phyloP scores from a whole-genome alignment of 2,329 filamentous ascomycete genomes.

The Gyromitra esculenta region DNA sequence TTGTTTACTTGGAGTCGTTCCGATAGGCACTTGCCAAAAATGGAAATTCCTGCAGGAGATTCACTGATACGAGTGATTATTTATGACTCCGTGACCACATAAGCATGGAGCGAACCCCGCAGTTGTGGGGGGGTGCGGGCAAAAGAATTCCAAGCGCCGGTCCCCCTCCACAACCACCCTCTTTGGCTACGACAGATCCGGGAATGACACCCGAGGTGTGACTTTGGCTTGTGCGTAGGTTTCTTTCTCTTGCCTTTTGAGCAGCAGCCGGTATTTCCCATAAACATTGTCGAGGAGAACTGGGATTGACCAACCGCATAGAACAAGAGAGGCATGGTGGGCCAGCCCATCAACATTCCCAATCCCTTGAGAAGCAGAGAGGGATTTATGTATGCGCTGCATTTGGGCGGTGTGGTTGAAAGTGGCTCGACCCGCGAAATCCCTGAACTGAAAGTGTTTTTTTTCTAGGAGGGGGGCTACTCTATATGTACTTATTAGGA shows the following conservation, averaged over 20 bases:
- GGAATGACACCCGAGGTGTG: slow-evolving; percentile 43
- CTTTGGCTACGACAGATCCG: slow-evolving; percentile 34
- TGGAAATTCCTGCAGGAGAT: slow-evolving; percentile 30
- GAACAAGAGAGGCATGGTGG: neutral
- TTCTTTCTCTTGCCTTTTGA: neutral
- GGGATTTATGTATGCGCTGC: slow-evolving; percentile 48
- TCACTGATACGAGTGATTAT: slow-evolving; percentile 28
- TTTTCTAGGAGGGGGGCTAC: neutral
- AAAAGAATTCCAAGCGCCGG: slow-evolving; percentile 32
- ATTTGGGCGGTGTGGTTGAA: slow-evolving; percentile 38
- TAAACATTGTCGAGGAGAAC: slow-evolving; percentile 33
- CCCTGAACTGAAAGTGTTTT: slow-evolving; percentile 8
- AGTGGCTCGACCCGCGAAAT: slow-evolving; percentile 45
- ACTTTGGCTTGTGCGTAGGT: slow-evolving; percentile 18
- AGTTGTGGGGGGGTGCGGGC: slow-evolving; percentile 8
- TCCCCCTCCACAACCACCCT: slow-evolving; percentile 22
- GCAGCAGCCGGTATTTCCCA: slow-evolving; percentile 43
- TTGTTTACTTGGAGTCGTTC: slow-evolving; percentile 36
- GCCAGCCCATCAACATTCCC: slow-evolving; percentile 24
- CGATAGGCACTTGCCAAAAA: slow-evolving; percentile 45
- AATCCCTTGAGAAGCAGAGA: slow-evolving; percentile 42
- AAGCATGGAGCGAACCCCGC: slow-evolving; percentile 35
- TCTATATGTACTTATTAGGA: neutral
- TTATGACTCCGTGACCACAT: slow-evolving; percentile 35
- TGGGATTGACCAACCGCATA: slow-evolving; percentile 35